Percentiles rank a stretch among this genome's conserved stretches.
Evolutionary conservation across 2,329 filamentous ascomycete genomes (phyloP).

Genomic region (Beauveria sp.): DNA sequence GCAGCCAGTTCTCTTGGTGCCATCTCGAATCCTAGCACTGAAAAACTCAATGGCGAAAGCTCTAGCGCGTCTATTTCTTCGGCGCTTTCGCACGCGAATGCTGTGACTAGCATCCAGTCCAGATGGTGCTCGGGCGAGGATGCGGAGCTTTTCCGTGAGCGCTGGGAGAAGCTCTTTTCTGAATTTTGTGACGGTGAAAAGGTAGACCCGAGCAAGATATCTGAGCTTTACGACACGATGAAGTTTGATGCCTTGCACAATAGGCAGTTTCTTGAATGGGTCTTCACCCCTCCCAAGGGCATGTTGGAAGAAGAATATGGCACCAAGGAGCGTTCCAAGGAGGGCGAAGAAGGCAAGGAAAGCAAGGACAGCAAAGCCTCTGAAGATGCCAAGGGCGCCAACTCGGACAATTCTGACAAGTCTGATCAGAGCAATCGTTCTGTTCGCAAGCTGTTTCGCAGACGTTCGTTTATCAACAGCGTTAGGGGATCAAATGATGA

Average conservation of each 20-base stretch:
- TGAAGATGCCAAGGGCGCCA: slow-evolving; percentile 23
- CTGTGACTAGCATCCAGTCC: slow-evolving; percentile 67
- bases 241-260: slow-evolving; percentile 98
- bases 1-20: slow-evolving; percentile 55
- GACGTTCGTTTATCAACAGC: slow-evolving; percentile 52
- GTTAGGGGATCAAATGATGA: slow-evolving; percentile 44
- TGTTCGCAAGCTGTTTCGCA: slow-evolving; percentile 44
- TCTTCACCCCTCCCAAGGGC: slow-evolving; percentile 78
- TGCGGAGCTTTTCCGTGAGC: slow-evolving; percentile 85
- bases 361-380: slow-evolving; percentile 33
- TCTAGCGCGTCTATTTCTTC: slow-evolving; percentile 37
- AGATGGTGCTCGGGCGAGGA: slow-evolving; percentile 97
- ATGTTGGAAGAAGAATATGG: slow-evolving; percentile 67
- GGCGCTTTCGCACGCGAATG: slow-evolving; percentile 52
- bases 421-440: slow-evolving; percentile 31
- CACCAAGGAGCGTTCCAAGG: slow-evolving; percentile 29
- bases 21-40: slow-evolving; percentile 43
- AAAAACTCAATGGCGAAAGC: slow-evolving; percentile 35
- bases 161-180: slow-evolving; percentile 96
- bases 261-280: slow-evolving; percentile 91
- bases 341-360: slow-evolving; percentile 32
- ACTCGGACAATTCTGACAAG: slow-evolving; percentile 28
- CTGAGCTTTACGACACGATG: slow-evolving; percentile 98
- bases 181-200: slow-evolving; percentile 97
- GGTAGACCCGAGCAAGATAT: slow-evolving; percentile 97